Base-by-base conservation (phyloP, 2,329 filamentous ascomycete species). In the Rutstroemia sp. region DNA sequence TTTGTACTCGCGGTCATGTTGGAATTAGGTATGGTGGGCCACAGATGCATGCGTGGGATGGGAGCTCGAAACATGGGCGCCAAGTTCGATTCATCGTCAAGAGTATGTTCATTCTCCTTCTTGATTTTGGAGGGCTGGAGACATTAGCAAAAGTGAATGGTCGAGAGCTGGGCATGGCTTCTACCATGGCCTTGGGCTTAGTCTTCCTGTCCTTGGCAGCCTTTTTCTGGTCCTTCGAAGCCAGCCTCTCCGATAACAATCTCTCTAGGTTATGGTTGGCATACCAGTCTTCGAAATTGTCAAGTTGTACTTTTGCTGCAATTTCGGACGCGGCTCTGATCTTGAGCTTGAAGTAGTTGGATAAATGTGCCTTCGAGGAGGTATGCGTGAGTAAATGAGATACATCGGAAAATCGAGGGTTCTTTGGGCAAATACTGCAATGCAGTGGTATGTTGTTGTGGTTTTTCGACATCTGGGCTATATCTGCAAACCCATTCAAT, bases 361-460 rank as follows among this genome's bases (percentile, higher is more conserved):
- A 85, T 37, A 96, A 76, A 70, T 97, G 92, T n/a, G 88, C 87
- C 70, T 96, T 96, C 62, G 92, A 96, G 58, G 88, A 84, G 60
- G 96, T 83, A 69, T 97, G 92, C 12, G 92, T 97, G 68, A 97
- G 81, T 39, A 96, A 77, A 71, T 96, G 92, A 37, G 92, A 96
- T 46, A 91, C 78, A 71, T 97, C 92, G 56, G 90, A 95, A 73
- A 96, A 96, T 30, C 74, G 81, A 41, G 90, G 89, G 59, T 80
- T 80, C 63, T 86, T 89, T 38, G 88, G 86, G 70, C 92, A 97
- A 63, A 96, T 86, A 67, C 79, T 85, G 81, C 92, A 97, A 64
- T 83, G 74, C 49, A 96, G 82, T 56, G 87, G 83, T 58, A 91
- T 85, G 49, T 49, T 55, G 25, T 54, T 51, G 47, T 61, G 47